A percentile compares a stretch with the other conserved stretches of the same genome.
Evolutionary conservation across 2,329 filamentous ascomycete species (phyloP).

Genomic region (Geosmithia putterillii): DNA sequence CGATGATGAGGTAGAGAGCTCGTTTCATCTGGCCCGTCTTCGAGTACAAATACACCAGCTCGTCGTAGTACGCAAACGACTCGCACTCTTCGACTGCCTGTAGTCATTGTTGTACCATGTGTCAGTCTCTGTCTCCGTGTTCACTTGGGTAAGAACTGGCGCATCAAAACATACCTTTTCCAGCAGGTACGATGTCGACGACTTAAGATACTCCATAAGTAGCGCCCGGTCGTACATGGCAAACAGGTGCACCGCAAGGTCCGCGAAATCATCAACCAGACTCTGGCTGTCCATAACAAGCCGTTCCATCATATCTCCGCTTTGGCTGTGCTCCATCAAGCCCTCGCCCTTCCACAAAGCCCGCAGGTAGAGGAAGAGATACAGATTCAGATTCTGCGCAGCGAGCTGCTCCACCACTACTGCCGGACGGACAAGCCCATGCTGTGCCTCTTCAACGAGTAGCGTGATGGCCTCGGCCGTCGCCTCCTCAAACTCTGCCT

Average conservation of each 20-base stretch:
- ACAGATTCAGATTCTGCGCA: constrained; percentile 53
- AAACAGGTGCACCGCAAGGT: constrained; percentile 77
- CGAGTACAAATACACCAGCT: constrained; percentile 90
- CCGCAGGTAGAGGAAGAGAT: constrained; percentile 85
- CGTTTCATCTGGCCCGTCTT: constrained; percentile 92
- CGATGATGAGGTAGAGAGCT: constrained; percentile 85
- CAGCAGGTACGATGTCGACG: constrained; percentile 79
- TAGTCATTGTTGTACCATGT: constrained; percentile 1
- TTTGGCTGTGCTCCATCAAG: constrained; percentile 35
- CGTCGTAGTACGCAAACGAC: constrained; percentile 66
- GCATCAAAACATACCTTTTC: constrained; percentile 42
- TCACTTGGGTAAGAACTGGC: not conserved
- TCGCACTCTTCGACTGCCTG: constrained; percentile 70
- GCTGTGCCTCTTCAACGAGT: constrained; percentile 81
- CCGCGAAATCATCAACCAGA: constrained; percentile 76
- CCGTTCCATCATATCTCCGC: constrained; percentile 40
- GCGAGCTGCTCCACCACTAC: constrained; percentile 71
- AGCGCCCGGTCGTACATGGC: constrained; percentile 69
- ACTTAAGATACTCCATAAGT: constrained; percentile 77
- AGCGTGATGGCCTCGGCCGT: constrained; percentile 76
- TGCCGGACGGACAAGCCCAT: constrained; percentile 69
- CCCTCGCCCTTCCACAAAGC: constrained; percentile 72
- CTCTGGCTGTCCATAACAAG: constrained; percentile 47
- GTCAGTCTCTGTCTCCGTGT: constrained; percentile 5
- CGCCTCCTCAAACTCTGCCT: constrained; percentile 62